These are phyloP conservation scores for Rasamsonia emersonii DNA, from an alignment of 2,329 filamentous ascomycete species.

Conservation along the genomic window DNA sequence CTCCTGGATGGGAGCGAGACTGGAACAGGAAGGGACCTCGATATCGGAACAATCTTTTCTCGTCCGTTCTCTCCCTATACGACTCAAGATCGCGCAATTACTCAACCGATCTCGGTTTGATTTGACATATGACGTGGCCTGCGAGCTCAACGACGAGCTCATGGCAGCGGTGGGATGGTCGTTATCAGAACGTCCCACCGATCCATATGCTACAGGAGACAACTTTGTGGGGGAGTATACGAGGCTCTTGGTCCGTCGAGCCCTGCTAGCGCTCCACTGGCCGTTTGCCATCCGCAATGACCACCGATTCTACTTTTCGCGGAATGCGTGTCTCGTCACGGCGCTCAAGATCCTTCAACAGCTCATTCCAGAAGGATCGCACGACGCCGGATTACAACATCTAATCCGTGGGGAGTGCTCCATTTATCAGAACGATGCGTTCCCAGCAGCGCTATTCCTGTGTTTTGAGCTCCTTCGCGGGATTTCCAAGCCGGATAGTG, in stretches of 20 bases:
- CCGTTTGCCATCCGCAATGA: slow-evolving; percentile 1
- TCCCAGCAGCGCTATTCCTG: background rate
- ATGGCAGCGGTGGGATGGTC: background rate
- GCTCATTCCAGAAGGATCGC: background rate
- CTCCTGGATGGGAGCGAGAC: background rate
- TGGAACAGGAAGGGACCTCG: background rate
- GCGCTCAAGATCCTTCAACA: background rate
- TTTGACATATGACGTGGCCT: background rate
- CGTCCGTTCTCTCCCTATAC: background rate
- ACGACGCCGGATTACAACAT: background rate
- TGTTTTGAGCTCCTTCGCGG: background rate
- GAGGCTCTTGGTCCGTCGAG: background rate
- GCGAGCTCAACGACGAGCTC: background rate
- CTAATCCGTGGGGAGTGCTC: background rate
- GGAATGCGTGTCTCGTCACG: background rate
- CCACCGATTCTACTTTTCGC: background rate
- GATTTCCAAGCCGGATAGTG: background rate
- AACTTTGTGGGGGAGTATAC: background rate
- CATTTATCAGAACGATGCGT: background rate
- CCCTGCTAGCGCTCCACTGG: background rate
- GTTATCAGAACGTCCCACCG: background rate
- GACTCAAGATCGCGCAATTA: background rate
- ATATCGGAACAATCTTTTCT: background rate
- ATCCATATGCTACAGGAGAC: background rate
- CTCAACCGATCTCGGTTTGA: background rate